These are phyloP conservation scores for Cryptococcus depauperatus DNA, from an alignment of 1,284 basidiomycete species.

Conservation along the genomic window DNA sequence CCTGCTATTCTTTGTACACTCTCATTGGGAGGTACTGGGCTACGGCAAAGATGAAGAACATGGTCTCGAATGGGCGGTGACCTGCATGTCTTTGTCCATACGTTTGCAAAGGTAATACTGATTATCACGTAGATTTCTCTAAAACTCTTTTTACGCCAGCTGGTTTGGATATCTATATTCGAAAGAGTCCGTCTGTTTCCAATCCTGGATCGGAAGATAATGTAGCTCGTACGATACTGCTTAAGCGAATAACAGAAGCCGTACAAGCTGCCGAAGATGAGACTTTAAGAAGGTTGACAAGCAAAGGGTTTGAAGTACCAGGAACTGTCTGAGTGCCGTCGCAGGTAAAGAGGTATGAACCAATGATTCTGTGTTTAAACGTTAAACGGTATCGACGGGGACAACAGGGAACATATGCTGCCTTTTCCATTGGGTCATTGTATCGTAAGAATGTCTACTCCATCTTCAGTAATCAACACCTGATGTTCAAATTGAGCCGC, in stretches of 20 bases:
- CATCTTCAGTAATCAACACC: constrained; percentile 68
- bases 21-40: constrained; percentile 51
- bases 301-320: constrained; percentile 27
- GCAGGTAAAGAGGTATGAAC: constrained; percentile 10
- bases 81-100: constrained; percentile 35
- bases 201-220: constrained; percentile 1
- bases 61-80: constrained; percentile 48
- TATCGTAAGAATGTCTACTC: constrained; percentile 57
- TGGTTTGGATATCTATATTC: constrained; percentile 50
- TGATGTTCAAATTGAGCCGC: constrained; percentile 81
- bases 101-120: not conserved
- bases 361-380: too few species aligned
- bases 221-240: constrained; percentile 10
- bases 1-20: constrained; percentile 46
- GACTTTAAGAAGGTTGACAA: constrained; percentile 17
- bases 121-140: constrained; percentile 45
- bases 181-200: constrained; percentile 15
- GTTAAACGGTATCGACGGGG: too few species aligned
- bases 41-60: constrained; percentile 38
- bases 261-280: constrained; percentile 14
- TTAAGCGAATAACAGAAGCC: constrained; percentile 16
- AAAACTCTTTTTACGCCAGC: constrained; percentile 52
- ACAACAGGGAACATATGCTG: too few species aligned
- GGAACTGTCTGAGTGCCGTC: constrained; percentile 15
- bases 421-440: too few species aligned